Conservation (phyloP, 202 grass and related monocot genomes). For the Setaria italica region DNA sequence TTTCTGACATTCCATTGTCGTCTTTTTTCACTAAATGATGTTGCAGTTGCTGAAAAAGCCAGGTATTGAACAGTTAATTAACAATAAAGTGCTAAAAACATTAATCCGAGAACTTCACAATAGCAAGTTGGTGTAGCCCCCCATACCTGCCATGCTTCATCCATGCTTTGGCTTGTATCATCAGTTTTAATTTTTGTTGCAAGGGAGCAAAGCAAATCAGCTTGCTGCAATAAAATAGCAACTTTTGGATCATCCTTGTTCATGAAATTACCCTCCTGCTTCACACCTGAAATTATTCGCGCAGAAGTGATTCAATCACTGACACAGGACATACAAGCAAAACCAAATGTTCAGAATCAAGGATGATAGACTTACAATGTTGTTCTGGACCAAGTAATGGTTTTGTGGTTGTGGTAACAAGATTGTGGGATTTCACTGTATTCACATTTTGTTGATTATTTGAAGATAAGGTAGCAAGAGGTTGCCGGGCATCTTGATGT, state of each 20-base stretch:
- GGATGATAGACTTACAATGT: constrained; percentile 22
- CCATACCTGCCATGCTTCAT: constrained; percentile 96
- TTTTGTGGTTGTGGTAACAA: constrained; percentile 26
- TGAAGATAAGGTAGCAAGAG: constrained; percentile 57
- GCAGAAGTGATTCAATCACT: constrained; percentile 36
- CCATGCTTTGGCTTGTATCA: constrained; percentile 74
- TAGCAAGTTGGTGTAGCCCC: constrained; percentile 1
- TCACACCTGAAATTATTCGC: constrained; percentile 58
- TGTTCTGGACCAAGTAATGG: constrained; percentile 31
- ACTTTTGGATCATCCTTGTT: constrained; percentile 86
- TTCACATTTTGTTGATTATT: constrained; percentile 39
- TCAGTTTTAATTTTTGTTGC: constrained; percentile 84
- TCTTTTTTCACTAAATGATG: constrained; percentile 84
- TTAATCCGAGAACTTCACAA: constrained; percentile 1
- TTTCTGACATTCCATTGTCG: constrained; percentile 58
- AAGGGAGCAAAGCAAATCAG: constrained; percentile 84
- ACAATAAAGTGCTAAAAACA: neutral
- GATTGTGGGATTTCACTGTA: constrained; percentile 35
- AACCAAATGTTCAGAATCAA: constrained; percentile 25
- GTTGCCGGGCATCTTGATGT: constrained; percentile 50
- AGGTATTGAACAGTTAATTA: constrained; percentile 25
- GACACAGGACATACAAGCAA: constrained; percentile 4
- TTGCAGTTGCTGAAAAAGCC: constrained; percentile 68
- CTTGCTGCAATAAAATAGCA: constrained; percentile 83
- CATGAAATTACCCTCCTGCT: constrained; percentile 63